These are phyloP conservation scores for Geosmithia flava DNA, from an alignment of 2,329 filamentous ascomycete genomes.

Conservation along the genomic window DNA sequence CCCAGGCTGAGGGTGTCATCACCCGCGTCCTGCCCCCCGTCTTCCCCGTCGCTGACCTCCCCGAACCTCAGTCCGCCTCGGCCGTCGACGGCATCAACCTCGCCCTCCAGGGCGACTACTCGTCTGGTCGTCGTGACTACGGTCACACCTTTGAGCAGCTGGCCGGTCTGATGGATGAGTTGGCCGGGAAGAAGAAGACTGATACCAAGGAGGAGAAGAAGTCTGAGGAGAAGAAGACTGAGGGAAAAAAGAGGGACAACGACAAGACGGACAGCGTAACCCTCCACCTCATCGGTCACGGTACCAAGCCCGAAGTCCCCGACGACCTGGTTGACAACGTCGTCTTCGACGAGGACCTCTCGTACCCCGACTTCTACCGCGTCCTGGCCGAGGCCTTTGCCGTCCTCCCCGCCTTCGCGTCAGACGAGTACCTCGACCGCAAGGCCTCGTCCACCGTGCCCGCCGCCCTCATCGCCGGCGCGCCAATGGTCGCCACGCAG, in stretches of 20 bases:
- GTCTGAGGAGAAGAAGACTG: not conserved
- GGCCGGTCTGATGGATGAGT: slow-evolving; percentile 9
- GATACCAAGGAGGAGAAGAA: too few species aligned
- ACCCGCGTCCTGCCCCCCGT: slow-evolving; percentile 11
- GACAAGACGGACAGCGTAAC: slow-evolving; percentile 6
- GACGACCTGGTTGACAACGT: slow-evolving; percentile 9
- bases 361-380: slow-evolving; percentile 13
- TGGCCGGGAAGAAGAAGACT: not conserved
- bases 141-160: slow-evolving; percentile 12
- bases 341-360: slow-evolving; percentile 11
- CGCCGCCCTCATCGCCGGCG: slow-evolving; percentile 13
- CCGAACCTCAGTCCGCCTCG: slow-evolving; percentile 1
- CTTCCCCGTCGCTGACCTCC: slow-evolving; percentile 8
- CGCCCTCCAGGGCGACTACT: slow-evolving; percentile 15
- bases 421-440: slow-evolving; percentile 12
- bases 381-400: slow-evolving; percentile 2
- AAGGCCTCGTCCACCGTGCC: slow-evolving; percentile 15
- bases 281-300: slow-evolving; percentile 14
- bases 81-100: slow-evolving; percentile 8
- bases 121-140: slow-evolving; percentile 12
- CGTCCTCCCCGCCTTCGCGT: slow-evolving; percentile 12
- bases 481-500: slow-evolving; percentile 11
- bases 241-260: not conserved
- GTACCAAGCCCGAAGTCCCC: slow-evolving; percentile 10
- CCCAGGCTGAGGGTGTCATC: slow-evolving; percentile 5